Evolutionary conservation across 2,329 filamentous ascomycete species (phyloP).

Genomic region (Ambrosiella beaveri): DNA sequence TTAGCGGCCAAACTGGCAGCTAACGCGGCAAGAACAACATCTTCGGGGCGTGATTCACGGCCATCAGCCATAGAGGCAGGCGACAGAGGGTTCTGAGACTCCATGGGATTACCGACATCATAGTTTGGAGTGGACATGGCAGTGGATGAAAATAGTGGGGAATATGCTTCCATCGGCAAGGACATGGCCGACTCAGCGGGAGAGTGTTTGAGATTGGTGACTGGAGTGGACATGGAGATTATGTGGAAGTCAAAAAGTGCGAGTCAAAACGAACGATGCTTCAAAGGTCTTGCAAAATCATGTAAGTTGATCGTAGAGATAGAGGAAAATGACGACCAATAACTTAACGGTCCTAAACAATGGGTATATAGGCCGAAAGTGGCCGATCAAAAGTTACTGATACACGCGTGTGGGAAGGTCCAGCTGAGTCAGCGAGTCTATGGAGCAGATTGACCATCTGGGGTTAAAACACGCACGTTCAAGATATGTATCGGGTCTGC

Average conservation of each 20-base stretch:
- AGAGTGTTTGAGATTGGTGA: constrained; percentile 35
- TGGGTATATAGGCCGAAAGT: too few relatives aligned
- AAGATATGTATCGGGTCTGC: background rate
- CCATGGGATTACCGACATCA: constrained; percentile 27
- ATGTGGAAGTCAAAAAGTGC: background rate
- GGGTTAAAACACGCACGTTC: background rate
- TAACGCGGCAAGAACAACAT: constrained; percentile 16
- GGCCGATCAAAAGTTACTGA: too few relatives aligned
- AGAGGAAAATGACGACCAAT: too few relatives aligned
- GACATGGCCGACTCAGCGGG: constrained; percentile 38
- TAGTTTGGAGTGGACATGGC: constrained; percentile 16
- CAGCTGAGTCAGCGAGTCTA: background rate
- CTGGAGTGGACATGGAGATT: constrained; percentile 17
- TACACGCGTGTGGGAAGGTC: too few relatives aligned
- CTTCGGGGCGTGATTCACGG: constrained; percentile 15
- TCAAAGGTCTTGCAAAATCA: too few relatives aligned
- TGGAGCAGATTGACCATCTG: background rate
- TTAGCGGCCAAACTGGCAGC: constrained; percentile 6
- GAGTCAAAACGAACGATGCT: background rate
- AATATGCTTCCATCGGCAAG: constrained; percentile 29
- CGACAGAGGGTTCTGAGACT: constrained; percentile 26
- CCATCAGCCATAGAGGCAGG: constrained; percentile 25
- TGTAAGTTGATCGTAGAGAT: too few relatives aligned
- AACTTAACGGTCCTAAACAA: too few relatives aligned
- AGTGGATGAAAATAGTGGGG: constrained; percentile 29